Base-by-base conservation (phyloP, 306 rosid genomes). In the Canavalia ensiformis region DNA sequence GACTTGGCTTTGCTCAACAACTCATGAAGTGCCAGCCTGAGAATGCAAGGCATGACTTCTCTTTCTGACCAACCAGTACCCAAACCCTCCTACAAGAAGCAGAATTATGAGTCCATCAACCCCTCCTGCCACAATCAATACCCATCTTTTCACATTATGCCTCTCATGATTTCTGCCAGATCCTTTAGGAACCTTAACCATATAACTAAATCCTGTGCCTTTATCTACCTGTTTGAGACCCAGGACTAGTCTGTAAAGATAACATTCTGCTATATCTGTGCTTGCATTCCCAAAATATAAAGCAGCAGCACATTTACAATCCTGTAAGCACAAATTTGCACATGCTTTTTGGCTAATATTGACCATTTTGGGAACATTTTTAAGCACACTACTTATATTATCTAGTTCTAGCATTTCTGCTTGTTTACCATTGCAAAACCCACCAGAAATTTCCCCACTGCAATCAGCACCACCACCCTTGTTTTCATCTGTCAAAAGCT, bases 171-270 rank as follows among this genome's bases (percentile, higher is more conserved):
- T 78, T 80, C 66, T 76, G 42, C 28, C 77, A 70, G 39, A 81
- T 57, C 96, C 97, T 85, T 85, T 87, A 49, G 87, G 90, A 80
- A 90, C 94, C 88, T 95, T 95, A 10, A 95, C 80, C 96, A 93
- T 76, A 59, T 83, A 95, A 71, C 87, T 86, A 73, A 76, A 79
- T 7, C 91, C 97, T 65, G 70, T 72, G 28, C 83, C 86, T 84
- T 66, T 77, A 18, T 86, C 84, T 28, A 89, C 90, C 74, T 93
- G 89, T 79, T 88, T 95, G 3, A 92, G 90, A 6, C 99, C 98
- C 66, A 87, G 73, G 25, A 93, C 94, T 42, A 89, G 41, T 83
- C 85, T 81, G 50, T 88, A 92, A 57, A 89, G 49, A 83, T 76
- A 86, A 58, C 99, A 95, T 64, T 87, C 89, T 65, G 70, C 28